Conservation (phyloP, 768 basidiomycete genomes). For the Symmetrospora coprosmae region DNA sequence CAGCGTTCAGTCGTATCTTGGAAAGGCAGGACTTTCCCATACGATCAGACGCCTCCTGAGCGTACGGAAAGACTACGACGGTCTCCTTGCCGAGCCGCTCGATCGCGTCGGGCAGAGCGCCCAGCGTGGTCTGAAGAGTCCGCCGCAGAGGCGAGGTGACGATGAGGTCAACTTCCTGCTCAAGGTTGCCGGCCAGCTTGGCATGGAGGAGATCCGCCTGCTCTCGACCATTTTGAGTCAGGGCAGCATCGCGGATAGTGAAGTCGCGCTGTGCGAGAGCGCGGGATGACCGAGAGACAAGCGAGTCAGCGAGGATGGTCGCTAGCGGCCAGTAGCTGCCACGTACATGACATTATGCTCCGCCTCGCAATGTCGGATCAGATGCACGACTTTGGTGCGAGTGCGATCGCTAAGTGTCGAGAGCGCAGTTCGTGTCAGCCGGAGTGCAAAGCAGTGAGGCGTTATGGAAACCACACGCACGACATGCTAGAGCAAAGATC, state of each 20-base stretch:
- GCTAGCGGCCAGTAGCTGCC: neutral
- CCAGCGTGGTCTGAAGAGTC: neutral
- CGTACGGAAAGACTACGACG: constrained; percentile 2
- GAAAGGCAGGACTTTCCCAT: no score
- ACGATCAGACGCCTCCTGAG: neutral
- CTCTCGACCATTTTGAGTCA: no score
- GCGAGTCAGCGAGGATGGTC: neutral
- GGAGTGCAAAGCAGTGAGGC: no score
- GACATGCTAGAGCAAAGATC: no score
- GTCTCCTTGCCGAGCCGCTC: neutral
- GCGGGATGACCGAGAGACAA: neutral
- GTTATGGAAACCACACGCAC: no score
- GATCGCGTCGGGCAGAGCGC: neutral
- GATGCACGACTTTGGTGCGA: neutral
- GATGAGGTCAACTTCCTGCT: neutral
- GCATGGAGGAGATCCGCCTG: neutral
- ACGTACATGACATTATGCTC: constrained; percentile 11
- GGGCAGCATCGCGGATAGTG: neutral
- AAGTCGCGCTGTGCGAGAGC: neutral
- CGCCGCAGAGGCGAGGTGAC: constrained; percentile 1
- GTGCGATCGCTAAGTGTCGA: no score
- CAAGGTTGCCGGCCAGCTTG: neutral
- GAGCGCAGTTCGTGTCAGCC: no score
- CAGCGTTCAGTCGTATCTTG: neutral
- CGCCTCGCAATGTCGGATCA: constrained; percentile 1